Base-by-base conservation (phyloP, 1,284 basidiomycete genomes). In the Irpex rosettiformis region DNA sequence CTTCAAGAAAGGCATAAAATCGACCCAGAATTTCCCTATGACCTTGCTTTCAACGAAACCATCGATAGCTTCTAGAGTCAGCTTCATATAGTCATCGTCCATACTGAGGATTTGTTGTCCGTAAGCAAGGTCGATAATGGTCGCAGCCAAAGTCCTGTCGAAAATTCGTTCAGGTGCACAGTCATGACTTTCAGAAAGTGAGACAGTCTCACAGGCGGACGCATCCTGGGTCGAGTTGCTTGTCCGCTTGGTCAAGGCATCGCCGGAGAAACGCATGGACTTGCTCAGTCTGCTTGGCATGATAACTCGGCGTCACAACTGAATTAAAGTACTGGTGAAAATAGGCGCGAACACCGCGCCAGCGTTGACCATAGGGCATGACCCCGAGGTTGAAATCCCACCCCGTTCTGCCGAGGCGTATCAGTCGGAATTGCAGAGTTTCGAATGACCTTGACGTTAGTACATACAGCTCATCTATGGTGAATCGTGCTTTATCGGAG, bases 331-430 rank as follows among this genome's bases (percentile, higher is more conserved):
- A 55, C 42, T 65, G 63, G 40, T 62, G 52, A 58, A 66, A 65
- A 62, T 67, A 48, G 57, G 63, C 40, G 59, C 69, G 42, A 68
- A 64, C 58, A 21, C 62, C 28, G 54, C 65, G 43, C 70, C 73
- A 77, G 3, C 66, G 66, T 4, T 70, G 67, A 1, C 71, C 72
- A 55, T 75, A 77, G 40, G 54, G 64, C 55, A 67, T 61, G 33
- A 75, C 63, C 6, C 69, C 69, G 21, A 78, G 64, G 5, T 70
- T 64, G 52, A 69, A 67, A 4, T 65, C 64, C 59, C 71, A 76
- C 4, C 71, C 68, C 2, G 59, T 58, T 2, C 64, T 64, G 28
- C 16, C 33, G 16, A 37, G 33, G 7, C 6, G 16, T 37, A 37
- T 37, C 7, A 37, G 33, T 16, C n/a, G n/a, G n/a, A n/a, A n/a